phyloP scores from a whole-genome alignment of 345 rosid genomes.

The Angophora floribunda region DNA sequence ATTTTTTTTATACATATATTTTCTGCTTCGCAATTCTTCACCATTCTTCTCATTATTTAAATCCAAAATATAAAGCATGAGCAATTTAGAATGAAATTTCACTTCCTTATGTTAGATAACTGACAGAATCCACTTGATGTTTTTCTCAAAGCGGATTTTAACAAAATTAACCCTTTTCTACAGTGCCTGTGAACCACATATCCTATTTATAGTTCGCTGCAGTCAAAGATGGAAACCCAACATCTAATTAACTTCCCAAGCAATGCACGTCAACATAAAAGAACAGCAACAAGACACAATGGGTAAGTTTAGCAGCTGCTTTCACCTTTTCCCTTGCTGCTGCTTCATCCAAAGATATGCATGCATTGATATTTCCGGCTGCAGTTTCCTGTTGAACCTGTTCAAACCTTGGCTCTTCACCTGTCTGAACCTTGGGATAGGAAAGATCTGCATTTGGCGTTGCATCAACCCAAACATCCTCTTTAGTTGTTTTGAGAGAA shows the following conservation, averaged over 20 bases:
- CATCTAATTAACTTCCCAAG: neutral
- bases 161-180: neutral
- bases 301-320: neutral
- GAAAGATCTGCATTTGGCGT: neutral
- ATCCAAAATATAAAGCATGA: no score
- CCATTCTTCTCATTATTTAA: no score
- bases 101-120: neutral
- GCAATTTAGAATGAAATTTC: no score
- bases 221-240: no score
- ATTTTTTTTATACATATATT: neutral
- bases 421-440: neutral
- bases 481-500: neutral
- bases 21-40: no score
- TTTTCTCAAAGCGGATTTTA: neutral
- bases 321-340: neutral
- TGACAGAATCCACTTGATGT: neutral
- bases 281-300: neutral
- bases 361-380: neutral
- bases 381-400: neutral
- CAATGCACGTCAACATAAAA: neutral
- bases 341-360: neutral
- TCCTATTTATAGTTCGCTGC: no score
- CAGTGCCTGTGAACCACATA: neutral
- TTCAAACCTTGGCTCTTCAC: neutral
- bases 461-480: neutral